These are phyloP conservation scores for Plectranthus barbatus DNA, from an alignment of 257 asterid genomes.

Conservation along the genomic window DNA sequence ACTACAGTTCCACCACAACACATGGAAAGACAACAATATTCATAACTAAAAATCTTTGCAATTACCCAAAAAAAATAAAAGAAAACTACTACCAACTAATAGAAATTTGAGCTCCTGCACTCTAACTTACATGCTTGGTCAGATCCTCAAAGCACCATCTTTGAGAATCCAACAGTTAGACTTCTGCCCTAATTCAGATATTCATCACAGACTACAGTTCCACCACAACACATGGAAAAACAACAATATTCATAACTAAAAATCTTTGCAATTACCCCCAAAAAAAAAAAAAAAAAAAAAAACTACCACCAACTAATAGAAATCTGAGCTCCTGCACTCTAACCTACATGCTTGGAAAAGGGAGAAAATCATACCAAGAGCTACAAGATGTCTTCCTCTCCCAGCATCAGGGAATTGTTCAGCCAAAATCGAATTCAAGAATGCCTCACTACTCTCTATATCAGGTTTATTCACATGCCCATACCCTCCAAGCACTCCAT, in stretches of 20 bases:
- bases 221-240: not conserved
- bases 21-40: not conserved
- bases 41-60: not conserved
- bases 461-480: slow-evolving; percentile 74
- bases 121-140: too few species aligned
- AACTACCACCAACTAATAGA: not conserved
- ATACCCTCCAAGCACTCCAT: slow-evolving; percentile 92
- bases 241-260: not conserved
- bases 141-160: not conserved
- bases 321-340: not conserved
- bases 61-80: too few species aligned
- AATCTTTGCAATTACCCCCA: not conserved
- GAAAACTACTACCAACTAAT: too few species aligned
- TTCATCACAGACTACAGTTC: not conserved
- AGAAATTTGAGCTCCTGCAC: too few species aligned
- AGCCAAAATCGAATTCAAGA: slow-evolving; percentile 53
- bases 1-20: not conserved
- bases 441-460: slow-evolving; percentile 67
- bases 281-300: too few species aligned
- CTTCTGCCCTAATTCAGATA: not conserved
- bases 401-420: slow-evolving; percentile 61
- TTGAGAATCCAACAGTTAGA: not conserved
- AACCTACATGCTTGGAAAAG: not conserved
- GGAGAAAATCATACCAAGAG: slow-evolving; percentile 56
- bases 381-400: slow-evolving; percentile 49